A percentile compares a stretch with the other conserved stretches of the same genome.
phyloP scores from a whole-genome alignment of 768 basidiomycete genomes.

The Agrocybe pediades region DNA sequence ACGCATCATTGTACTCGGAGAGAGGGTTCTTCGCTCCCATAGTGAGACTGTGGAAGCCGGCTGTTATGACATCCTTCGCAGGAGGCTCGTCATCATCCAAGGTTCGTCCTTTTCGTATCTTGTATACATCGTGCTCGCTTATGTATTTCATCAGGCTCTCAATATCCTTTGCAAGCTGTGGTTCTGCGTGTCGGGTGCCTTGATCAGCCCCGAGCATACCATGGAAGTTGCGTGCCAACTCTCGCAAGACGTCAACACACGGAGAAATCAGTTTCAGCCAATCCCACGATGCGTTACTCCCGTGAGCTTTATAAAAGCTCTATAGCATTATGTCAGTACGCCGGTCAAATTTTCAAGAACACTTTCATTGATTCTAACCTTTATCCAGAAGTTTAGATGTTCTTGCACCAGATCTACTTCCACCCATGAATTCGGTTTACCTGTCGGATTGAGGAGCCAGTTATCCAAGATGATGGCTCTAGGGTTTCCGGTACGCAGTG shows the following conservation, averaged over 20 bases:
- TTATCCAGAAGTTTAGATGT: slow-evolving; percentile 34
- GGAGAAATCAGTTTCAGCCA: slow-evolving; percentile 33
- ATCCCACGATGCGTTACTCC: slow-evolving; percentile 33
- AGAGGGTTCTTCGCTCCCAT: slow-evolving; percentile 22
- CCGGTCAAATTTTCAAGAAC: background rate
- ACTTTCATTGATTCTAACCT: slow-evolving; percentile 19
- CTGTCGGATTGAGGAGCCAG: slow-evolving; percentile 34
- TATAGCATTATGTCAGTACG: background rate
- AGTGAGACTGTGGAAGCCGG: background rate
- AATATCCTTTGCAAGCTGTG: slow-evolving; percentile 31
- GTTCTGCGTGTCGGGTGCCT: slow-evolving; percentile 29
- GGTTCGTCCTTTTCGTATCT: slow-evolving; percentile 8
- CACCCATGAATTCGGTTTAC: slow-evolving; percentile 23
- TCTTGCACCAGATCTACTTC: slow-evolving; percentile 34
- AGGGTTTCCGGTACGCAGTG: too few species aligned
- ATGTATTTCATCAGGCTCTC: slow-evolving; percentile 21
- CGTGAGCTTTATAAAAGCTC: slow-evolving; percentile 30
- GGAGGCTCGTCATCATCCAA: slow-evolving; percentile 12
- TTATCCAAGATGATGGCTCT: slow-evolving; percentile 28
- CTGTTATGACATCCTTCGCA: background rate
- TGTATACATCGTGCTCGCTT: slow-evolving; percentile 20
- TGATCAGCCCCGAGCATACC: slow-evolving; percentile 29
- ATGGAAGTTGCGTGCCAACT: slow-evolving; percentile 19
- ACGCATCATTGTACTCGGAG: slow-evolving; percentile 24
- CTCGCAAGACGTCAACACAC: slow-evolving; percentile 21